Conservation (phyloP, 345 rosid genomes). For the Brassica rapa region DNA sequence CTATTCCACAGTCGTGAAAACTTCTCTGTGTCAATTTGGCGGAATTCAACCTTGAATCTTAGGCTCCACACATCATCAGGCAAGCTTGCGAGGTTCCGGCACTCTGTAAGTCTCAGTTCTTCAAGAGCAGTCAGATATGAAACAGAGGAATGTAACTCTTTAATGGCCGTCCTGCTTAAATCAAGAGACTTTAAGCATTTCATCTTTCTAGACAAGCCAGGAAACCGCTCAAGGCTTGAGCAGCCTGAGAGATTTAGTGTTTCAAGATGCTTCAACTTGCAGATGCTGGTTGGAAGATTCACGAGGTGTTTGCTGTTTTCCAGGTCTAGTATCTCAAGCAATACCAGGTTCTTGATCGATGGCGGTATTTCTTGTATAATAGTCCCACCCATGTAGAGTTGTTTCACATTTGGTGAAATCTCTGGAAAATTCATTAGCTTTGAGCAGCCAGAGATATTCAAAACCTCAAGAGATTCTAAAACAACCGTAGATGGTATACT, state of each 20-base stretch:
- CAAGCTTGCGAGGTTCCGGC: conserved; percentile 15
- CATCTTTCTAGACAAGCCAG: conserved; percentile 27
- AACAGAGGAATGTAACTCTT: conserved; percentile 16
- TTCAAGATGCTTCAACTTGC: conserved; percentile 39
- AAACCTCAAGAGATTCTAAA: conserved; percentile 22
- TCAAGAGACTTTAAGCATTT: conserved; percentile 32
- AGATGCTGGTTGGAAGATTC: conserved; percentile 22
- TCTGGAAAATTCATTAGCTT: conserved; percentile 24
- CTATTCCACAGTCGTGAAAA: conserved; percentile 30
- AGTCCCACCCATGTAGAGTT: conserved; percentile 28
- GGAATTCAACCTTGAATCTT: conserved; percentile 25
- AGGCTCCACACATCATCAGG: conserved; percentile 31
- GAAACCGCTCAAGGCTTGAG: conserved; percentile 19
- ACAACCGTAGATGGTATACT: conserved; percentile 15
- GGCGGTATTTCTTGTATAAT: conserved; percentile 32
- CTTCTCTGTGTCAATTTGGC: conserved; percentile 25
- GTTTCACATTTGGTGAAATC: conserved; percentile 34
- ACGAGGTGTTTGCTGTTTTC: conserved; percentile 18
- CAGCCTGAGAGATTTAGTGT: conserved; percentile 34
- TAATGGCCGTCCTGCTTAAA: conserved; percentile 24
- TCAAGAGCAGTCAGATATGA: conserved; percentile 29
- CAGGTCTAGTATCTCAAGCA: conserved; percentile 32
- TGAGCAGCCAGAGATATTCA: conserved; percentile 35
- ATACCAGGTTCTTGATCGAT: conserved; percentile 25
- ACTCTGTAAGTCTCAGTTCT: conserved; percentile 17